Percentiles rank a stretch among this genome's conserved stretches.
Conservation (phyloP, 2,329 filamentous ascomycete genomes). For the Fusarium sarcochroum region DNA sequence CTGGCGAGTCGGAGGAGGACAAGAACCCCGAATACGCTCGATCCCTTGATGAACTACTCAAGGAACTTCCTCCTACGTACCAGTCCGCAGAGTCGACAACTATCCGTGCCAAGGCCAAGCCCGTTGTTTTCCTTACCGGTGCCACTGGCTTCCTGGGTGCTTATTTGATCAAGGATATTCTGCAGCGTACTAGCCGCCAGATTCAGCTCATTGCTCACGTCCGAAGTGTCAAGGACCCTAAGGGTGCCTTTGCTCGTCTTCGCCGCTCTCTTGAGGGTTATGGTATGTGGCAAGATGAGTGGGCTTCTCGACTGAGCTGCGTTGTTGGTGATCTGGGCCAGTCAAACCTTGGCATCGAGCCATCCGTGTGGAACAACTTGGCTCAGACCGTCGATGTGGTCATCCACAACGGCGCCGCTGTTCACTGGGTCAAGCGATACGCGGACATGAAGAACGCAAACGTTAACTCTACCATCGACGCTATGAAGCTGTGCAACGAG, state of each 20-base stretch:
- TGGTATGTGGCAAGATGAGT: conserved; percentile 81
- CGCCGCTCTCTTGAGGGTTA: conserved; percentile 79
- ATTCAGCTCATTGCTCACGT: conserved; percentile 78
- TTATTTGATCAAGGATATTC: conserved; percentile 82
- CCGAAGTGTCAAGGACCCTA: conserved; percentile 72
- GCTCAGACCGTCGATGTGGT: conserved; percentile 77
- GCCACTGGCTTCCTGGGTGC: conserved; percentile 85
- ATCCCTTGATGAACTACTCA: conserved; percentile 65
- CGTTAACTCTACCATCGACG: conserved; percentile 84
- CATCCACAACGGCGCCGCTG: conserved; percentile 85
- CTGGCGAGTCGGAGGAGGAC: conserved; percentile 51
- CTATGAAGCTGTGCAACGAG: conserved; percentile 79
- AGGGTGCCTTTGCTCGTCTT: conserved; percentile 75
- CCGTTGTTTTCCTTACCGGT: conserved; percentile 85
- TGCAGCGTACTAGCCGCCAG: conserved; percentile 61
- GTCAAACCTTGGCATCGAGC: conserved; percentile 79
- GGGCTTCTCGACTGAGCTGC: conserved; percentile 74
- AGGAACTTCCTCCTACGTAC: conserved; percentile 61
- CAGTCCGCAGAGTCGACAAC: conserved; percentile 55
- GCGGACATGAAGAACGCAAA: conserved; percentile 79
- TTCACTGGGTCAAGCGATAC: conserved; percentile 88
- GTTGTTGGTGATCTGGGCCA: conserved; percentile 82
- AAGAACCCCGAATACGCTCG: conserved; percentile 67
- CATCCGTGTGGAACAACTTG: conserved; percentile 75
- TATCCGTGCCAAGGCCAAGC: conserved; percentile 47